phyloP scores from a whole-genome alignment of 2,329 filamentous ascomycete species.

The Diaporthe citri region DNA sequence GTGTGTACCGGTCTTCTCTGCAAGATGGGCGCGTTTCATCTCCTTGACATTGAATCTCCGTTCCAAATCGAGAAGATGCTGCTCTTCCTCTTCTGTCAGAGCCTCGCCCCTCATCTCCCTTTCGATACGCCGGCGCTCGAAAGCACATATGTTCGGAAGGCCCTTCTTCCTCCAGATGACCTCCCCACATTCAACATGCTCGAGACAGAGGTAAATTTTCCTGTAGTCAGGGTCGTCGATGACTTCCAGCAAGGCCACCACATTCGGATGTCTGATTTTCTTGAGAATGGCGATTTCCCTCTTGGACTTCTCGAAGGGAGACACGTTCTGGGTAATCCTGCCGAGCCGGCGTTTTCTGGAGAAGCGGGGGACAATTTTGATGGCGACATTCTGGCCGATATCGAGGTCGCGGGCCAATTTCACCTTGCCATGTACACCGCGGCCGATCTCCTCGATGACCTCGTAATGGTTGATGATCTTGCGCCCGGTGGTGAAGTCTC shows the following conservation, averaged over 20 bases:
- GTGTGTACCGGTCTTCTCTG: slow-evolving; percentile 64
- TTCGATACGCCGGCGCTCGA: slow-evolving; percentile 86
- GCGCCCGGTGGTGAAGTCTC: slow-evolving; percentile 88
- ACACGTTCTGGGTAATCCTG: slow-evolving; percentile 73
- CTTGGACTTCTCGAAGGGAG: slow-evolving; percentile 84
- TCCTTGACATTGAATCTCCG: slow-evolving; percentile 70
- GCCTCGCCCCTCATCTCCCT: slow-evolving; percentile 73
- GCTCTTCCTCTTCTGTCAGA: slow-evolving; percentile 71
- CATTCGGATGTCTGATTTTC: slow-evolving; percentile 97
- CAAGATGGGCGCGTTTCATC: slow-evolving; percentile 67
- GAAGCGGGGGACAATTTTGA: slow-evolving; percentile 98
- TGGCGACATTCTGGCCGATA: slow-evolving; percentile 85
- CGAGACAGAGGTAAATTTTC: slow-evolving; percentile 98
- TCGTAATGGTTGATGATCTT: slow-evolving; percentile 99
- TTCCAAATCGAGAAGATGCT: slow-evolving; percentile 70
- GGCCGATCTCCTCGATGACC: slow-evolving; percentile 94
- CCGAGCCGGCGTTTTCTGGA: slow-evolving; percentile 95
- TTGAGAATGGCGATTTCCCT: slow-evolving; percentile 98
- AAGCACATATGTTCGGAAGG: slow-evolving; percentile 82
- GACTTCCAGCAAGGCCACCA: slow-evolving; percentile 94
- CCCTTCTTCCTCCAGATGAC: slow-evolving; percentile 95
- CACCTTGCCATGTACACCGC: slow-evolving; percentile 97
- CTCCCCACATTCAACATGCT: slow-evolving; percentile 94
- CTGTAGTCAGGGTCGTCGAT: slow-evolving; percentile 96
- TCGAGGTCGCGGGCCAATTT: slow-evolving; percentile 89